phyloP scores from a whole-genome alignment of 176 grass and related monocot genomes.

The Pharus latifolius region DNA sequence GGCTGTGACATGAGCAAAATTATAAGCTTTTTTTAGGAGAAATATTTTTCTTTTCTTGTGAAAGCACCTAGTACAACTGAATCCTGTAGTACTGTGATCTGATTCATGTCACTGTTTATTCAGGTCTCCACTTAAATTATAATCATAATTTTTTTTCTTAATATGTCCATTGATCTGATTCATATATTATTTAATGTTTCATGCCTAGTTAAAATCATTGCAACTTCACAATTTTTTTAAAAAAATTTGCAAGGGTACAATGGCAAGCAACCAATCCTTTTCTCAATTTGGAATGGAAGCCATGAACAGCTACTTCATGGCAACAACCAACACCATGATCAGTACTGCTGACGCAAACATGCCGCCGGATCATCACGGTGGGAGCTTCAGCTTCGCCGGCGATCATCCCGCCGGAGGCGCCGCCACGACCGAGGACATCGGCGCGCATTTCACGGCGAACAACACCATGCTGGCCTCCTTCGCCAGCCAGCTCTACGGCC shows the following conservation, averaged over 20 bases:
- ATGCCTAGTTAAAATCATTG: slow-evolving; percentile 13
- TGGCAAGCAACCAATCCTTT: slow-evolving; percentile 19
- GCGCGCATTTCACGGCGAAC: slow-evolving; percentile 14
- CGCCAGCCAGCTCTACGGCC: slow-evolving; percentile 24
- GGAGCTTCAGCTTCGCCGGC: slow-evolving; percentile 7
- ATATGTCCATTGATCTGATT: background rate
- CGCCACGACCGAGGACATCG: background rate
- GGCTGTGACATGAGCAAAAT: background rate
- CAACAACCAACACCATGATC: slow-evolving; percentile 16
- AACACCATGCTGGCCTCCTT: slow-evolving; percentile 22
- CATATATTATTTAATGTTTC: background rate
- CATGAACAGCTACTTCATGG: slow-evolving; percentile 32
- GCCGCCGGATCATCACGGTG: slow-evolving; percentile 27
- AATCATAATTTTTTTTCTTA: no score
- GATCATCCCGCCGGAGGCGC: background rate
- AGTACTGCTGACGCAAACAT: slow-evolving; percentile 9
- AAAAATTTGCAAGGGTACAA: background rate
- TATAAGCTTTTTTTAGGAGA: no score
- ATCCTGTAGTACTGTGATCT: background rate
- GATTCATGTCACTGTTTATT: no score
- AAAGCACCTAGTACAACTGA: background rate
- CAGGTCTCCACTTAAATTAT: no score
- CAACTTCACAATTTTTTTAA: background rate
- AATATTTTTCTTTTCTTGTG: no score
- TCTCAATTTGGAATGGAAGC: slow-evolving; percentile 25